phyloP scores from a whole-genome alignment of 2,329 filamentous ascomycete species.

The Talaromyces piceae region DNA sequence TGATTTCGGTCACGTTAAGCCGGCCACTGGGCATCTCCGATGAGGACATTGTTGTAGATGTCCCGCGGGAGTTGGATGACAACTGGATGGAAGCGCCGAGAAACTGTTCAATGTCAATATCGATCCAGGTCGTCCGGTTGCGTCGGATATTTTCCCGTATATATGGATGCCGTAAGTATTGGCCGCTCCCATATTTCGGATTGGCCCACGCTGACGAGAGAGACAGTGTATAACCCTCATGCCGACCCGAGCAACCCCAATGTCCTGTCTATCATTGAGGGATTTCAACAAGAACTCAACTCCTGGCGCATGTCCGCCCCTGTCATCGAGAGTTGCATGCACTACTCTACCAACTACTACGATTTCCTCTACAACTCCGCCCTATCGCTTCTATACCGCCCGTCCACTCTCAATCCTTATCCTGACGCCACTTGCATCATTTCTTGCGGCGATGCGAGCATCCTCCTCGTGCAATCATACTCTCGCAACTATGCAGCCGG shows the following conservation, averaged over 20 bases:
- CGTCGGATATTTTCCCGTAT: constrained; percentile 33
- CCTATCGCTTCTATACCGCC: constrained; percentile 32
- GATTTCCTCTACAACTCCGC: constrained; percentile 35
- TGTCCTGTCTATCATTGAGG: constrained; percentile 20
- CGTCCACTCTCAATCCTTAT: constrained; percentile 30
- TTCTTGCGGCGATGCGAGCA: constrained; percentile 32
- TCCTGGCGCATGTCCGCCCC: constrained; percentile 32
- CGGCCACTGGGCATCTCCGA: constrained; percentile 36
- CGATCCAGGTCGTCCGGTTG: constrained; percentile 28
- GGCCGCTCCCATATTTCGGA: neutral
- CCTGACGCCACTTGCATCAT: constrained; percentile 30
- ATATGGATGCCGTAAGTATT: constrained; percentile 29
- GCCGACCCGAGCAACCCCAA: constrained; percentile 20
- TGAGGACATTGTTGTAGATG: constrained; percentile 33
- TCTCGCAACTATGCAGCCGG: constrained; percentile 34
- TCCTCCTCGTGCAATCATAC: constrained; percentile 32
- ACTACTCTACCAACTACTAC: constrained; percentile 36
- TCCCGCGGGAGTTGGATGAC: constrained; percentile 34
- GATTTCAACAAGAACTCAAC: constrained; percentile 31
- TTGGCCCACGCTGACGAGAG: constrained; percentile 5
- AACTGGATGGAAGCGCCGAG: constrained; percentile 31
- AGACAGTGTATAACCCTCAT: constrained; percentile 29
- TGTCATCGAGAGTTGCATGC: constrained; percentile 28
- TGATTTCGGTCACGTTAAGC: constrained; percentile 33
- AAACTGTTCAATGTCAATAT: constrained; percentile 31